Percentiles rank a stretch among this genome's conserved stretches.
phyloP scores from a whole-genome alignment of 148 eudicot genomes.

The Silene conica region DNA sequence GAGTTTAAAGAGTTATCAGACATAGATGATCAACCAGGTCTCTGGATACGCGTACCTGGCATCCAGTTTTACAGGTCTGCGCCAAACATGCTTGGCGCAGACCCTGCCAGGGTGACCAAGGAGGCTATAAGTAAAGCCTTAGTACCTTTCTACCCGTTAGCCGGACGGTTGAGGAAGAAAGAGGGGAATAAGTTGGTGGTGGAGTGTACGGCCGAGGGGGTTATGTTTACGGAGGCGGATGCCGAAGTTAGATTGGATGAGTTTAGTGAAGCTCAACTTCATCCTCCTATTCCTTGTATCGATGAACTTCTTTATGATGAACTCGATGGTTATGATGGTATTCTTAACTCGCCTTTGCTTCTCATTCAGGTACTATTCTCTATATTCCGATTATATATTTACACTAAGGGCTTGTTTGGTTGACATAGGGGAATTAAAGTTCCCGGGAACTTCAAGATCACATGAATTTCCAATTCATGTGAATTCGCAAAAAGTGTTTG shows the following conservation, averaged over 20 bases:
- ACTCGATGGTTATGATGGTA: slow-evolving; percentile 6
- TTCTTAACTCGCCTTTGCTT: slow-evolving; percentile 14
- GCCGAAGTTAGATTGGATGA: slow-evolving; percentile 26
- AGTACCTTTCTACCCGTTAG: slow-evolving; percentile 37
- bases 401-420: too few species aligned
- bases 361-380: slow-evolving; percentile 19
- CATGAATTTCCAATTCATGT: too few species aligned
- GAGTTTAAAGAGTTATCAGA: slow-evolving; percentile 37
- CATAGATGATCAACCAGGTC: slow-evolving; percentile 38
- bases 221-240: slow-evolving; percentile 27
- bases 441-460: too few species aligned
- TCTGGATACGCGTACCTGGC: slow-evolving; percentile 30
- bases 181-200: slow-evolving; percentile 30
- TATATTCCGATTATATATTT: too few species aligned
- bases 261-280: slow-evolving; percentile 22
- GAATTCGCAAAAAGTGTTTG: too few species aligned
- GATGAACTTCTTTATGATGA: slow-evolving; percentile 22
- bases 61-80: slow-evolving; percentile 32
- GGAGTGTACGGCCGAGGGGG: slow-evolving; percentile 31
- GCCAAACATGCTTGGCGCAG: background rate
- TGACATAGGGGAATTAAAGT: too few species aligned
- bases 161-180: slow-evolving; percentile 34
- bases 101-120: slow-evolving; percentile 33
- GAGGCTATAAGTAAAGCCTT: slow-evolving; percentile 34
- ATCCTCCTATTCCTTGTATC: slow-evolving; percentile 29